Base-by-base conservation (phyloP, 164 flowering plant genomes). In the Pachysandra terminalis region DNA sequence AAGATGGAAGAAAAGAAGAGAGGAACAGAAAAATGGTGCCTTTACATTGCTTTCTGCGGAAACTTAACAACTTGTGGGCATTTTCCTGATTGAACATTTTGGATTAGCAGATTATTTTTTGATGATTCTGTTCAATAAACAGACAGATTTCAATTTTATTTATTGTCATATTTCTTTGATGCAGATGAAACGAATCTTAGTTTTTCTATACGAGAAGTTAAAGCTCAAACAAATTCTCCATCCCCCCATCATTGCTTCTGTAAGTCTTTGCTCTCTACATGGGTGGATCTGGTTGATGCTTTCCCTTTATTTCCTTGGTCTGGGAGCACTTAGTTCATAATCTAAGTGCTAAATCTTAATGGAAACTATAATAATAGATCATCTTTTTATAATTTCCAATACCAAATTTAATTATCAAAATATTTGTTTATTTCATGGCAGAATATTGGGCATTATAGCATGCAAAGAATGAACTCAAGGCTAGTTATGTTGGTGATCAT, bases 191-290 rank as follows among this genome's bases (percentile, higher is more conserved):
- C 41, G 40, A 25, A 70, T 81, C 67, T 60, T 89, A 1, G 65
- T 52, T 19, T 87, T 73, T 67, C 26, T 90, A 28, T 85, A 81
- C 73, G 88, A 90, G 59, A 95, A 87, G 77, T 78, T 95, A 85
- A 95, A 90, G 87, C 83, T 95, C 75, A 92, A 92, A 79, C 98
- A 93, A 82, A 81, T 95, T 48, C 78, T 95, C 72, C 98, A 95
- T 70, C 99, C 99, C 15, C 87, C 98, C 5, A 90, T 95, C 37
- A 84, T 92, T 78, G 99, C 99, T 66, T 95, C 99, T 23, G 99
- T 95, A 81, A 90, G 97, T 84, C 69, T 56, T 32, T 15, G 28
- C 55, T 27, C 25, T 63, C 5, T 16, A 52, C 13, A 25, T 60
- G 63, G 40, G 19, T 26, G 19, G 37, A 67, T 62, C 57, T 28